Conservation (phyloP, 345 rosid genomes). For the Cardamine resedifolia region DNA sequence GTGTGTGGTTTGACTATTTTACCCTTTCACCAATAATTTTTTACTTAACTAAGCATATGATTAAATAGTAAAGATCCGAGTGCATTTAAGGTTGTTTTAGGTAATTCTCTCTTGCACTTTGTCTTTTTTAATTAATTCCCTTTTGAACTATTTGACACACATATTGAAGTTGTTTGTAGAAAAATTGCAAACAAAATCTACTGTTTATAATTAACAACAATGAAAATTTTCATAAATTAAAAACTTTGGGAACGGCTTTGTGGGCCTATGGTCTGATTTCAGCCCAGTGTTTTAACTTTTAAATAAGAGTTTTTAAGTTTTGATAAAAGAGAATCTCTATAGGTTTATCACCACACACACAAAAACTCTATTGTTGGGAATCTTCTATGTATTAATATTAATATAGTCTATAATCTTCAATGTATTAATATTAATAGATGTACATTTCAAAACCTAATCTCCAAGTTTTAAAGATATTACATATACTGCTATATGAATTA, state of each 20-base stretch:
- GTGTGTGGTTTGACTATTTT: constrained; percentile 8
- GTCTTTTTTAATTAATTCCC: background rate
- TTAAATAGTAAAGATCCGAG: too few species aligned
- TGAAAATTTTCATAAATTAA: background rate
- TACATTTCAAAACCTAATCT: background rate
- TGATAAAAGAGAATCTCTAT: too few species aligned
- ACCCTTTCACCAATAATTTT: background rate
- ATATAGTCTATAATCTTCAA: too few species aligned
- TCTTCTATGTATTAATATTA: background rate
- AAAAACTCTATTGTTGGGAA: background rate
- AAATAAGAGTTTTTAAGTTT: background rate
- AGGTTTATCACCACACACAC: too few species aligned
- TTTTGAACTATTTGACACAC: background rate
- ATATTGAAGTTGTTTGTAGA: background rate
- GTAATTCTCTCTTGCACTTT: background rate
- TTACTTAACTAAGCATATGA: background rate
- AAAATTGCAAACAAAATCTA: background rate
- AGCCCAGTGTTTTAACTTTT: background rate
- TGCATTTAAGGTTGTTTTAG: background rate
- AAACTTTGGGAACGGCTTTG: background rate
- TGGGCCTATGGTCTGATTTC: background rate
- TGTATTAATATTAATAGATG: too few species aligned
- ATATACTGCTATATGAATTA: background rate
- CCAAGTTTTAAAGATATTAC: background rate
- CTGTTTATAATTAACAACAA: background rate